Percentiles rank a stretch among this genome's conserved stretches.
phyloP scores from a whole-genome alignment of 768 basidiomycete genomes.

The Tulasnella calospora region DNA sequence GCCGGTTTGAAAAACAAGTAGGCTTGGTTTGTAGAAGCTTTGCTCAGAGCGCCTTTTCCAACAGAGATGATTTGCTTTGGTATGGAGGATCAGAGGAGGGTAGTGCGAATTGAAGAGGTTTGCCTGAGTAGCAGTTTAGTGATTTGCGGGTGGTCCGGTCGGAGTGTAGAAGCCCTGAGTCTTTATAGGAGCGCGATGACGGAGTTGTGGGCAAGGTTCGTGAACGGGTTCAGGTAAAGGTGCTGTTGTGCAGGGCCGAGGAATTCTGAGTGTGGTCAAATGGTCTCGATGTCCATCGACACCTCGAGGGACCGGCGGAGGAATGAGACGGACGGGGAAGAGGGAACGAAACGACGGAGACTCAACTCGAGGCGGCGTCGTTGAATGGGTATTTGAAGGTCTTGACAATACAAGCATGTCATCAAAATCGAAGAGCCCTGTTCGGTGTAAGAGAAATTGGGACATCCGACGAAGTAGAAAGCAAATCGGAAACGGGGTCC shows the following conservation, averaged over 20 bases:
- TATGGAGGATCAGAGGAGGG: neutral
- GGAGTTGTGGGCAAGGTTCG: neutral
- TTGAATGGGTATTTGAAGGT: neutral
- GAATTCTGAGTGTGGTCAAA: neutral
- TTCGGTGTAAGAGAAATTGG: neutral
- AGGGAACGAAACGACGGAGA: neutral
- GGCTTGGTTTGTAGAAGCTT: neutral
- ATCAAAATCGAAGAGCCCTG: neutral
- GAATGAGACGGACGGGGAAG: neutral
- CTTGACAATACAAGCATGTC: neutral
- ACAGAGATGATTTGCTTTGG: neutral
- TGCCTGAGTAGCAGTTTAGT: neutral
- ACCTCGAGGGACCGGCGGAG: neutral
- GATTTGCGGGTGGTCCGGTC: neutral
- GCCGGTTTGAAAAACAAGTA: neutral
- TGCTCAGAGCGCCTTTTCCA: neutral
- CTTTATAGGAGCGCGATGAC: slow-evolving; percentile 32
- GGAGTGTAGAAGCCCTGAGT: neutral
- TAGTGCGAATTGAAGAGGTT: neutral
- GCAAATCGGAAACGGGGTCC: neutral
- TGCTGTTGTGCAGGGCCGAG: neutral
- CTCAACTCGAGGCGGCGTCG: neutral
- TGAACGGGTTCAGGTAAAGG: neutral
- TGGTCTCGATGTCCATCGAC: neutral
- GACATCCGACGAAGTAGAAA: neutral